Evolutionary conservation across 2,329 filamentous ascomycete species (phyloP), one percentile per base, ranked within the genome.

Genomic region (Aspergillus felis): DNA sequence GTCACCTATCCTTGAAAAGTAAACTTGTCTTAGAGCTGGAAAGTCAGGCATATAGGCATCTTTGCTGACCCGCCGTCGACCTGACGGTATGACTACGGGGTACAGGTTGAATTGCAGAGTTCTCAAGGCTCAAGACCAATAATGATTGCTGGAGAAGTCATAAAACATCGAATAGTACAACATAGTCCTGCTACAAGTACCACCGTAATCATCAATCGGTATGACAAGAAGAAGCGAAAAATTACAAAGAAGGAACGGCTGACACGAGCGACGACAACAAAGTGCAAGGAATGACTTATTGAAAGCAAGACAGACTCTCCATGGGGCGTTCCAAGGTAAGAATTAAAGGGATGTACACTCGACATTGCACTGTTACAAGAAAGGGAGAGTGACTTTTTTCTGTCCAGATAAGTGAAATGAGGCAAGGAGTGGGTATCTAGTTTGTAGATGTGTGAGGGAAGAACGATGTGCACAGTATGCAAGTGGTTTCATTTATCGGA

Each of bases 401-500:
- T 3, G 32, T 17, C 29, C 32, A 38, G 32, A 7, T 17, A 17
- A 38, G 6, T 7, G 32, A 38, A 38, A 17, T n/a, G 32, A 38
- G 14, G 32, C 14, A 17, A 12, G 22, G 10, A 44, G 8, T 6
- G 44, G 44, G 44, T 47, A 47, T 47, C 44, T 47, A 47, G 22
- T 46, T 46, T 20, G 32, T 22, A 28, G 35, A 2, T 12, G 49
- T 35, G 49, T 8, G 8, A 25, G 8, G 5, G 6, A 49, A 25
- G 4, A 49, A 27, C 3, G 22, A 49, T 5, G n/a, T 38, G 32
- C 32, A n/a, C 14, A 38, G 32, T 38, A 38, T 38, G 32, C 14
- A 38, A 7, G 5, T 17, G 5, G 14, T 12, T 44, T 22, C 22
- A 20, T 47, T 47, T 47, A 47, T 24, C 20, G 76, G 55, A 80